Percentiles rank a stretch among this genome's conserved stretches.
These are phyloP conservation scores for Protea cynaroides DNA, from an alignment of 164 flowering plant species.

Conservation along the genomic window DNA sequence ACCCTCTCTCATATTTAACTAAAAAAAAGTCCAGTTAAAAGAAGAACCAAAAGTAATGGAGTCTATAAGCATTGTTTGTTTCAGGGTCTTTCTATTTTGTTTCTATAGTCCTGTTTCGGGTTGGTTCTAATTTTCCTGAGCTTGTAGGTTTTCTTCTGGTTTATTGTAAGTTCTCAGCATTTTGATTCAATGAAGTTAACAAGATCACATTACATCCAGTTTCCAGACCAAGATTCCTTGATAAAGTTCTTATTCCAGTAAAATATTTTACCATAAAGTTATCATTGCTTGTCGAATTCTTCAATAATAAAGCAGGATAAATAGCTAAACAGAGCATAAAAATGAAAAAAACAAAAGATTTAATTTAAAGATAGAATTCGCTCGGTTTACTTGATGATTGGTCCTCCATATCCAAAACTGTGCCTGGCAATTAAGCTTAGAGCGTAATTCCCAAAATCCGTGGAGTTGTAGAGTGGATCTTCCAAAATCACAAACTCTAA, in stretches of 20 bases:
- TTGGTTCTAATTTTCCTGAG: no score
- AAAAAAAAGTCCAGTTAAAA: no score
- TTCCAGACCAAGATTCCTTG: background rate
- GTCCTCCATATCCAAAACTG: constrained; percentile 60
- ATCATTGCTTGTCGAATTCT: background rate
- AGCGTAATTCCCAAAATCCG: constrained; percentile 51
- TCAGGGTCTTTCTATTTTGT: no score
- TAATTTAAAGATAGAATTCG: background rate
- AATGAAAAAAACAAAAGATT: no score
- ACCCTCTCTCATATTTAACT: no score
- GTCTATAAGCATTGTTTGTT: no score
- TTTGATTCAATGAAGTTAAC: background rate
- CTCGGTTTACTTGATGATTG: constrained; percentile 45
- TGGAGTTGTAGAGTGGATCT: constrained; percentile 68
- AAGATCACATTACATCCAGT: background rate
- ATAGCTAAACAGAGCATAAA: no score
- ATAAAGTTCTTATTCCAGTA: background rate
- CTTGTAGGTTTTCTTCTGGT: no score
- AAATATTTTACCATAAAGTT: background rate
- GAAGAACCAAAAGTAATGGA: no score
- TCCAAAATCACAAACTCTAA: constrained; percentile 58
- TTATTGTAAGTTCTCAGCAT: no score
- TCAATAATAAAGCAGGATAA: background rate
- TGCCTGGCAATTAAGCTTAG: constrained; percentile 63
- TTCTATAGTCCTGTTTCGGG: no score